A percentile compares a stretch with the other conserved stretches of the same genome.
phyloP scores from a whole-genome alignment of 2,329 filamentous ascomycete species.

The Orbilia blumenaviensis region DNA sequence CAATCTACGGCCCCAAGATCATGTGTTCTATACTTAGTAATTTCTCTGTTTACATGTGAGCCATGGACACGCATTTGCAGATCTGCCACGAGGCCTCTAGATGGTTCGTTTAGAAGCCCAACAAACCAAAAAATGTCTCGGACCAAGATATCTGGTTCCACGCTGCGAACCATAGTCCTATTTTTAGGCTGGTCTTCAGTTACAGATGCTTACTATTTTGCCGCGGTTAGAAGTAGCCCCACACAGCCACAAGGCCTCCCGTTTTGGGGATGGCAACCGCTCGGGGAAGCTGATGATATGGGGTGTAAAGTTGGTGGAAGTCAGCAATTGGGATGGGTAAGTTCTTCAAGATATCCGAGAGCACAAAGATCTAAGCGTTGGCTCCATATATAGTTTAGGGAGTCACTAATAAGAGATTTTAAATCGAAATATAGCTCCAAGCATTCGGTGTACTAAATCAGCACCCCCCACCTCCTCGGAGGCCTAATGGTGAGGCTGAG shows the following conservation, averaged over 20 bases:
- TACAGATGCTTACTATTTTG: conserved; percentile 25
- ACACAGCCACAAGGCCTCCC: conserved; percentile 9
- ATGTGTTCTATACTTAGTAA: too few species aligned
- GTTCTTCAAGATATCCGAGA: too few species aligned
- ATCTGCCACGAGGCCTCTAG: background rate
- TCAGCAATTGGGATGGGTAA: conserved; percentile 21
- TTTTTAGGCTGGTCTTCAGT: background rate
- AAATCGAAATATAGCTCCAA: conserved; percentile 17
- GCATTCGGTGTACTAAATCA: conserved; percentile 34
- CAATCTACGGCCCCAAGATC: background rate
- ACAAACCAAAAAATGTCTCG: conserved; percentile 17
- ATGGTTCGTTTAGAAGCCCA: background rate
- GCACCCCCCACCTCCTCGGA: background rate
- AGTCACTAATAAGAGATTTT: background rate
- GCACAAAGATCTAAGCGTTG: too few species aligned
- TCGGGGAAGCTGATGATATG: background rate
- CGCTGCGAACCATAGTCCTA: background rate
- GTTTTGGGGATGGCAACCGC: conserved; percentile 30
- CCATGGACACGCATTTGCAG: too few species aligned
- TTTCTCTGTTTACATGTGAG: too few species aligned
- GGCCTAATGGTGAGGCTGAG: conserved; percentile 2
- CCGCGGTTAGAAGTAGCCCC: background rate
- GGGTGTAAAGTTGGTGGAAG: conserved; percentile 13
- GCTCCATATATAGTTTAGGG: too few species aligned
- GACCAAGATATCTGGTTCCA: background rate